Base-by-base conservation (phyloP, 139 green algal species). In the Nannochloris sp. region DNA sequence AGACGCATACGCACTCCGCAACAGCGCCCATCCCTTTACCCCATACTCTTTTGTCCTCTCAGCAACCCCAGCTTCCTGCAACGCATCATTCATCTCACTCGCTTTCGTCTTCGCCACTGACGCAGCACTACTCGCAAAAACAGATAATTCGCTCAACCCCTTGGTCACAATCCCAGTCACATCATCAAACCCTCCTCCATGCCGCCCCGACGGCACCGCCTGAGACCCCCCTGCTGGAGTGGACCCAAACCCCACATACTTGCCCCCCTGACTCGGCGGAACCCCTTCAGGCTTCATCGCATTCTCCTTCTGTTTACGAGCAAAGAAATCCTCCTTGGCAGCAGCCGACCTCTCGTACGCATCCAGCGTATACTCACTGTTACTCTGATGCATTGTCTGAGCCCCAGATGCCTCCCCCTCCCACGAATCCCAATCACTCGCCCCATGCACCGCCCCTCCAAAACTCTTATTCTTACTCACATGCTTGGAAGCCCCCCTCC, bases 191-290 rank as follows among this genome's bases (percentile, higher is more conserved):
- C 62, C 48, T 29, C 56, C 44, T 9, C 25, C 11, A 13, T 55
- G 17, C n/a, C n/a, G 17, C 46, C n/a, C 51, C 0, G 51, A 30
- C 16, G 46, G 1, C 12, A 53, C 14, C 26, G 57, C 8, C 3
- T 40, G 25, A 3, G 20, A 49, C 9, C 6, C 49, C 55, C 5
- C 12, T 20, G 59, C 45, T 3, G 78, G 78, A 3, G 72, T 63
- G 11, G 85, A 97, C 23, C 92, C 92, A 82, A 98, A 98, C 2
- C 92, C 92, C 4, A 98, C 91, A 62, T 96, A 98, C 79, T 98
- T 98, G 55, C 92, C 93, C 30, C 92, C 67, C 62, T 97, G 91
- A 76, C 49, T 95, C 44, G 92, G 92, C 0, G 82, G 76, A 31
- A 98, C 26, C 23, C 71, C 70, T 11, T 96, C 91, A 1, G 88